Evolutionary conservation across 306 rosid genomes (phyloP), one percentile per base, ranked within the genome.

Genomic region (Betula pendula): DNA sequence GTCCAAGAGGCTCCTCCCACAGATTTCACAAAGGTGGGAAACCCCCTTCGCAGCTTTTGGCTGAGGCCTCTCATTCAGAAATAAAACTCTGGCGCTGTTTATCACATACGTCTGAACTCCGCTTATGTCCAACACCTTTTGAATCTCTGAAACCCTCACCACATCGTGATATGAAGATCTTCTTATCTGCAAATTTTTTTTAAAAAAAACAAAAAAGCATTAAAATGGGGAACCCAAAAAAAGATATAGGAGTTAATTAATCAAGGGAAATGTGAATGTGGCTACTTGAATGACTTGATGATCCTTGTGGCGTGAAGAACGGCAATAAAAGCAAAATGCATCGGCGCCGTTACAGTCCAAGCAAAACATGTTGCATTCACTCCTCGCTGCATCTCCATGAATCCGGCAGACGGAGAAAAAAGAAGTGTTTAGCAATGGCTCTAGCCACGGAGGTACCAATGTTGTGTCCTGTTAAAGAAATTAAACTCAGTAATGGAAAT

Each of bases 131-230:
- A 94, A 75, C 14, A 84, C 87, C 47, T 92, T 90, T 74, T 94
- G 90, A 68, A 94, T 82, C 74, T 94, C 98, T 10, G 81, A 70
- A 27, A 94, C 93, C 45, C 97, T 87, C 81, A 94, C 97, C 31
- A 94, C 98, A 88, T 92, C 97, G 58, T 94, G 98, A 80, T 94
- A 94, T 0, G 98, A 94, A 73, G 97, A 92, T 88, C 98, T 29
- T 60, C 98, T 83, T 70, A 94, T 92, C 98, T 94, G 75, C 29
- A 38, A 27, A 60, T n/a, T n/a, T n/a, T n/a, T n/a, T n/a, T n/a
- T n/a, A 56, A 29, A 1, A 35, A 29, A 38, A 6, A 8, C 42
- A 35, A 35, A 3, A 38, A n/a, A n/a, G 3, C 7, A 38, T 38
- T 38, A 6, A 38, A 38, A 38, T 38, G 42, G 42, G 42, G 42